Base-by-base conservation (phyloP, 306 rosid genomes). In the Lathyrus sativus region DNA sequence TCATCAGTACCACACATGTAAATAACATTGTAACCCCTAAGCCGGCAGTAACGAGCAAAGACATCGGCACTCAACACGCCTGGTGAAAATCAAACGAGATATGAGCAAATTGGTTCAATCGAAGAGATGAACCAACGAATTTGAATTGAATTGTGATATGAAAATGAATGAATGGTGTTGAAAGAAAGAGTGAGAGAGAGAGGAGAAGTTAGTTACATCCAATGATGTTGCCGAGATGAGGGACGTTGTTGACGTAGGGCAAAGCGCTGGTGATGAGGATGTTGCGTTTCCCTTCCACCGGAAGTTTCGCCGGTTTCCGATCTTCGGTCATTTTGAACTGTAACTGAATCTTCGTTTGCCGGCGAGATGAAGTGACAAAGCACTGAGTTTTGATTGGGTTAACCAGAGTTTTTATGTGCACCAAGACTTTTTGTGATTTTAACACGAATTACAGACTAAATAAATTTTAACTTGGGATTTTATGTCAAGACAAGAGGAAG, bases 191-290 rank as follows among this genome's bases (percentile, higher is more conserved):
- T 2, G 29, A 26, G 29, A 26, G 39, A 2, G 11, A 26, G 39
- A 2, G 11, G 2, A 59, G 48, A 42, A n/a, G 29, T 18, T 17
- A 51, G 62, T 14, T 11, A 88, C 98, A 78, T 59, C 97, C 96
- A 39, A 90, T 92, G 75, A 92, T 90, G 74, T 92, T 92, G 65
- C 98, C 42, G 43, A 59, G 96, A 63, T 92, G 96, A 78, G 96
- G 98, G 1, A 90, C 96, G 83, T 92, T 92, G 74, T 92, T 92
- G 83, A 92, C 96, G 68, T 92, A 90, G 10, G 98, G 98, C 71
- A 92, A 72, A 28, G 98, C 98, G 46, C 98, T 90, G 58, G 98
- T 92, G 77, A 92, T 88, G 79, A 92, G 96, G 61, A 92, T 67
- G 76, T 92, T 92, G 65, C 96, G 88, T 77, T 85, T 80, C 2